Percentiles rank a stretch among this genome's conserved stretches.
phyloP scores from a whole-genome alignment of 2,329 filamentous ascomycete genomes.

The Penicillium aurantiogriseum region DNA sequence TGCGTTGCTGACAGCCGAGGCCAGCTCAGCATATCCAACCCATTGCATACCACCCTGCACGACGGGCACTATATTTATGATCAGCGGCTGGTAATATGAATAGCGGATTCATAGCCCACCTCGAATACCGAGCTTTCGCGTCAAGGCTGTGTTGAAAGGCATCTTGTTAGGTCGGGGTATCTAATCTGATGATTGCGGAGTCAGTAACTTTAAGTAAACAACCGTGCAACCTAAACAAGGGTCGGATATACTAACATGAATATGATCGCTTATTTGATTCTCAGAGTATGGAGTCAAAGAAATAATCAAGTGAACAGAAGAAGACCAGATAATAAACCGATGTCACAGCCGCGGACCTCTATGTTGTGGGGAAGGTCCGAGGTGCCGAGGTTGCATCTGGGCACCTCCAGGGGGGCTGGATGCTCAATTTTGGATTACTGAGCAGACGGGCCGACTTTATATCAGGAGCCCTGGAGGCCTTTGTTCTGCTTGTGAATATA shows the following conservation, averaged over 20 bases:
- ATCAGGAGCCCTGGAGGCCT: background rate
- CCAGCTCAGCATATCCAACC: conserved; percentile 55
- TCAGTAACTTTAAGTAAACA: conserved; percentile 3
- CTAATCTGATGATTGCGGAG: conserved; percentile 6
- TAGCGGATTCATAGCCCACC: conserved; percentile 27
- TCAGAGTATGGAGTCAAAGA: background rate
- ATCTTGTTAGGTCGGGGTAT: conserved; percentile 40
- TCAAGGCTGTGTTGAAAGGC: conserved; percentile 65
- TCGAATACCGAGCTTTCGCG: conserved; percentile 57
- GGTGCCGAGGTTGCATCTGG: conserved; percentile 33
- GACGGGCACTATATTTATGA: conserved; percentile 41
- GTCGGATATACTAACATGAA: background rate
- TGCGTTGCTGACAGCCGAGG: conserved; percentile 54
- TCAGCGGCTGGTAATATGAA: conserved; percentile 4
- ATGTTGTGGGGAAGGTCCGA: conserved; percentile 26
- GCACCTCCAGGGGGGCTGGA: background rate
- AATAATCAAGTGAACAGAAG: background rate
- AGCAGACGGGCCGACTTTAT: background rate
- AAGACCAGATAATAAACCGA: conserved; percentile 6
- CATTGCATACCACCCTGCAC: conserved; percentile 57
- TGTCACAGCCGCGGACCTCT: conserved; percentile 25
- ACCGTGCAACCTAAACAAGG: background rate
- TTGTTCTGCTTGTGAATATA: background rate
- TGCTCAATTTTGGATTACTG: conserved; percentile 4
- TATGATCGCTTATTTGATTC: background rate